Evolutionary conservation across 495 filamentous ascomycete species (phyloP).

Genomic region (Parathielavia hyrcaniae): DNA sequence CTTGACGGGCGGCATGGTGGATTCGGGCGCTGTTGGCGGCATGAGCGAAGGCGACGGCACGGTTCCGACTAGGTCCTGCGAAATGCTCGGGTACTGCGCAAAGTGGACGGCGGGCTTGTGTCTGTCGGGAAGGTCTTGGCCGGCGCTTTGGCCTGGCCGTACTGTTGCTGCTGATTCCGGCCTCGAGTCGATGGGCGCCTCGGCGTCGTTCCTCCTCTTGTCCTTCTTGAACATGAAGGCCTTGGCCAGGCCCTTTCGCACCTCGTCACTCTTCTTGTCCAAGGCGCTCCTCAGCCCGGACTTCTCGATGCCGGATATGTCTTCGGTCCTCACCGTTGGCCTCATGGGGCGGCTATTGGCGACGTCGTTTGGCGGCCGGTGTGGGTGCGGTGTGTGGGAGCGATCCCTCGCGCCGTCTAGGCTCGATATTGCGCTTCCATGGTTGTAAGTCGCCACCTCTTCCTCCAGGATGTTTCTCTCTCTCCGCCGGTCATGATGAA

Average conservation of each 20-base stretch:
- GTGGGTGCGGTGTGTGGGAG: constrained; percentile 11
- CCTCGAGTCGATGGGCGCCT: constrained; percentile 20
- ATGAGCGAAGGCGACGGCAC: constrained; percentile 31
- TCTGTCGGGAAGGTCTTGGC: constrained; percentile 20
- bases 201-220: constrained; percentile 32
- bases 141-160: constrained; percentile 18
- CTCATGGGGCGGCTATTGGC: constrained; percentile 41
- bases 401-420: constrained; percentile 32
- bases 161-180: constrained; percentile 37
- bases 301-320: constrained; percentile 47
- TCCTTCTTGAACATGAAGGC: constrained; percentile 44
- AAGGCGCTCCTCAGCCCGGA: constrained; percentile 44
- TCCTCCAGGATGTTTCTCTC: constrained; percentile 32
- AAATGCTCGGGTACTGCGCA: no score
- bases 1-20: constrained; percentile 38
- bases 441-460: constrained; percentile 28
- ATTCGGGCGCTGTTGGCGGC: constrained; percentile 22
- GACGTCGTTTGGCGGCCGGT: constrained; percentile 37
- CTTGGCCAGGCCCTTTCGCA: constrained; percentile 46
- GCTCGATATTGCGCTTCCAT: constrained; percentile 29
- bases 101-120: constrained; percentile 25
- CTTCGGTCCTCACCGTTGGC: constrained; percentile 42
- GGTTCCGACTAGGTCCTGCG: no score
- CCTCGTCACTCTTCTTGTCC: constrained; percentile 49
- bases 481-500: constrained; percentile 18